Percentiles rank a stretch among this genome's conserved stretches.
Evolutionary conservation across 2,329 filamentous ascomycete species (phyloP).

Genomic region (Fusarium camptoceras): DNA sequence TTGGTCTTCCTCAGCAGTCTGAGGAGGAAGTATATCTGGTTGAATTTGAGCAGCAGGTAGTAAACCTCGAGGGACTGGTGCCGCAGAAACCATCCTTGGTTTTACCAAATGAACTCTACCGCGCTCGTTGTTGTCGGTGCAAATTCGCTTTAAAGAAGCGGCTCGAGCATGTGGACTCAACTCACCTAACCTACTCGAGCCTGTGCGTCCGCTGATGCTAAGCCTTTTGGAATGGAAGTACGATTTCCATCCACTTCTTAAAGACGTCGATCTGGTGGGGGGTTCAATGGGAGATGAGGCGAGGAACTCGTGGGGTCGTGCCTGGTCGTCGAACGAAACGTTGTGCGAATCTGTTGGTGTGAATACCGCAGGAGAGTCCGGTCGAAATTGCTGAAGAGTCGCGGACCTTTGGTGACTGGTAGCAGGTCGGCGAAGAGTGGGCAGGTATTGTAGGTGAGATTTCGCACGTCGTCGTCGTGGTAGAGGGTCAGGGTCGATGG

Average conservation of each 20-base stretch:
- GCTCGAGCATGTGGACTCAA: constrained; percentile 43
- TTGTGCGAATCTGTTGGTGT: constrained; percentile 45
- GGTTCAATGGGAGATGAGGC: constrained; percentile 44
- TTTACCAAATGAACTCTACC: constrained; percentile 52
- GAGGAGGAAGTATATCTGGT: constrained; percentile 32
- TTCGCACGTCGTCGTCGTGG: constrained; percentile 64
- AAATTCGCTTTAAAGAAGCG: constrained; percentile 46
- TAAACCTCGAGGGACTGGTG: constrained; percentile 40
- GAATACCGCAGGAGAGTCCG: constrained; percentile 46
- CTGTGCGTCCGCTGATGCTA: constrained; percentile 37
- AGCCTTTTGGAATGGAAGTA: constrained; percentile 64
- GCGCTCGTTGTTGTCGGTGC: constrained; percentile 38
- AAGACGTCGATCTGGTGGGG: constrained; percentile 28
- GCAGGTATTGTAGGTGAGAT: constrained; percentile 72
- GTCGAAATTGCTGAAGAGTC: constrained; percentile 69
- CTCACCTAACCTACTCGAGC: constrained; percentile 45
- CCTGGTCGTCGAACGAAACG: constrained; percentile 53
- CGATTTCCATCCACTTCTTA: constrained; percentile 61
- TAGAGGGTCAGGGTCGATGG: constrained; percentile 57
- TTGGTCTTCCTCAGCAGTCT: constrained; percentile 14
- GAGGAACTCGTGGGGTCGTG: constrained; percentile 48
- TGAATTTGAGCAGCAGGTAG: constrained; percentile 43
- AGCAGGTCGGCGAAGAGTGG: constrained; percentile 76
- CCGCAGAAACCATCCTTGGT: constrained; percentile 52
- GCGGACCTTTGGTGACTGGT: constrained; percentile 83